Conservation (phyloP, 768 basidiomycete species). For the Mycena filopes region DNA sequence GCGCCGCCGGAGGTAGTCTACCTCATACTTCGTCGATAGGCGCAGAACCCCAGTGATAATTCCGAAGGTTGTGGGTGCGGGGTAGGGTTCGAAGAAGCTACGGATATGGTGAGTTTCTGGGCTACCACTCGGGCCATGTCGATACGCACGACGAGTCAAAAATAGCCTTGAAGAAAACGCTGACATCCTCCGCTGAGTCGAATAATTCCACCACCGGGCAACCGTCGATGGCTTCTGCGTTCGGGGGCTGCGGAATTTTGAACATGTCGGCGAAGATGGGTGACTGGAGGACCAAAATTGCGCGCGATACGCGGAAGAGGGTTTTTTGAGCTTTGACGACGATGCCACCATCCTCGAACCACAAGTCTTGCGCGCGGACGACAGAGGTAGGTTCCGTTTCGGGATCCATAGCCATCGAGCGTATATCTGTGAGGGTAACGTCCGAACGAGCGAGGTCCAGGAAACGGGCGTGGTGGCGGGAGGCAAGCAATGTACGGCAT, state of each 20-base stretch:
- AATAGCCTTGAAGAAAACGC: background rate
- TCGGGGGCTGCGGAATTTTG: background rate
- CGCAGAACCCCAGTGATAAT: background rate
- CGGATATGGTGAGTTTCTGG: no score
- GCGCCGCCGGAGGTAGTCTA: background rate
- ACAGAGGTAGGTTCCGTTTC: no score
- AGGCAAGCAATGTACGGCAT: no score
- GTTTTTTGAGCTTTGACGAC: background rate
- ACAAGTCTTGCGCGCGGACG: no score
- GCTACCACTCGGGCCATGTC: no score
- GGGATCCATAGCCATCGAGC: no score
- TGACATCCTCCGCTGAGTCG: background rate
- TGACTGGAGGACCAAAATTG: background rate
- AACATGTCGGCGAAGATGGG: background rate
- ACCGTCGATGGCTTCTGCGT: background rate
- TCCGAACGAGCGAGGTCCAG: no score
- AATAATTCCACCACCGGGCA: background rate
- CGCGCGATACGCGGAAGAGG: background rate
- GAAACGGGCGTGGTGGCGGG: no score
- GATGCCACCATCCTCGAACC: background rate
- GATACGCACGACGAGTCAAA: conserved; percentile 1
- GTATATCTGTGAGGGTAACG: no score
- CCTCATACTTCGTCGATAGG: background rate
- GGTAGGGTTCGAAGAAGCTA: background rate
- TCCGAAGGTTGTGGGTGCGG: background rate